These are phyloP conservation scores for Heterobasidion occidentale DNA, from an alignment of 1,284 basidiomycete species.

Conservation along the genomic window DNA sequence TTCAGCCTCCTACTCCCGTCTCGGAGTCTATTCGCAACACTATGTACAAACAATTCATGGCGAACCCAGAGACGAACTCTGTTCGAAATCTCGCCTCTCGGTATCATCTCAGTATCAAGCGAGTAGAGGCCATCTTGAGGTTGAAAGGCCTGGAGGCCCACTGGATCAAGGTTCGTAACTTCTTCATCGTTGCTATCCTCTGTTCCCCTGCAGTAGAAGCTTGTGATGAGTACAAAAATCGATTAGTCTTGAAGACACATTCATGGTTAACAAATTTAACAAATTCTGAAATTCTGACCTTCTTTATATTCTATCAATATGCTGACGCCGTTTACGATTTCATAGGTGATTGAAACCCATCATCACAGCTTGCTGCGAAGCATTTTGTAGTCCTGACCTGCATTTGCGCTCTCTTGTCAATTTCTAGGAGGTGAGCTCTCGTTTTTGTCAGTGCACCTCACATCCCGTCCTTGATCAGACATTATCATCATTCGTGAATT, in stretches of 20 bases:
- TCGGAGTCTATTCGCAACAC: conserved; percentile 48
- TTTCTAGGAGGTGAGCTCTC: conserved; percentile 18
- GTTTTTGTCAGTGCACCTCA: not conserved
- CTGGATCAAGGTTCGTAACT: conserved; percentile 58
- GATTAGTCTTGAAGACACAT: conserved; percentile 84
- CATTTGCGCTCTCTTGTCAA: conserved; percentile 14
- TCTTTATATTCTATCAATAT: not conserved
- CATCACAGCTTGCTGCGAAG: conserved; percentile 18
- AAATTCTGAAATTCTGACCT: conserved; percentile 29
- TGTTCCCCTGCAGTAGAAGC: conserved; percentile 13
- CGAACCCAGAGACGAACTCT: conserved; percentile 46
- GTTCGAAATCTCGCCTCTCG: conserved; percentile 52
- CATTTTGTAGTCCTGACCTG: not conserved
- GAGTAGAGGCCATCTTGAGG: conserved; percentile 72
- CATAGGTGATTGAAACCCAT: conserved; percentile 11
- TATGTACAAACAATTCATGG: conserved; percentile 52
- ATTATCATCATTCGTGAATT: conserved; percentile 58
- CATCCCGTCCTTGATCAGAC: conserved; percentile 34
- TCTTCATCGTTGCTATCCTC: conserved; percentile 5
- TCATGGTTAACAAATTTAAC: conserved; percentile 51
- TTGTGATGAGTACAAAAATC: conserved; percentile 52
- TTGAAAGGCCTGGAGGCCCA: conserved; percentile 68
- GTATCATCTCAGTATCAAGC: conserved; percentile 62
- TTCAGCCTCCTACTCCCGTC: conserved; percentile 69
- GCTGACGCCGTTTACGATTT: not conserved